Percentiles rank a stretch among this genome's conserved stretches.
These are phyloP conservation scores for Gaeumannomyces sp. DNA, from an alignment of 2,329 filamentous ascomycete species.

Conservation along the genomic window DNA sequence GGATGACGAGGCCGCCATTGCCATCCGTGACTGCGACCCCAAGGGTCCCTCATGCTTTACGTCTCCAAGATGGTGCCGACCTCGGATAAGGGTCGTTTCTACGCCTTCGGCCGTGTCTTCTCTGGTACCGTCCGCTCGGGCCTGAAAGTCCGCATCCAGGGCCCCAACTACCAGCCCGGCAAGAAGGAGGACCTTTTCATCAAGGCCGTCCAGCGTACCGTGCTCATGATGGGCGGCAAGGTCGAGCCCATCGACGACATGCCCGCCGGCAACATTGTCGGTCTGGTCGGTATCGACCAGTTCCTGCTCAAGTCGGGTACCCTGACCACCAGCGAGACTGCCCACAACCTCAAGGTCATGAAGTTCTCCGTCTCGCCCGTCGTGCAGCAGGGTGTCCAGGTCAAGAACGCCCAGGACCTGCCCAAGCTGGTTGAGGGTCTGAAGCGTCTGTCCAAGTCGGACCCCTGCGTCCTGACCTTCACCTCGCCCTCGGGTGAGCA, in stretches of 20 bases:
- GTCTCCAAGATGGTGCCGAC: slow-evolving; percentile 99
- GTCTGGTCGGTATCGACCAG: slow-evolving; percentile 98
- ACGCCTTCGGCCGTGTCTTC: slow-evolving; percentile 99
- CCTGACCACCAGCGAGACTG: slow-evolving; percentile 91
- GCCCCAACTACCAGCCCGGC: slow-evolving; percentile 95
- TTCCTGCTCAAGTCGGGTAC: slow-evolving; percentile 99
- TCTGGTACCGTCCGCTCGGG: slow-evolving; percentile 95
- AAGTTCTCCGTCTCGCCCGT: slow-evolving; percentile 99
- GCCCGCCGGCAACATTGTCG: slow-evolving; percentile 98
- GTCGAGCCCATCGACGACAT: slow-evolving; percentile 97
- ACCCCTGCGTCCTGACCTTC: slow-evolving; percentile 91
- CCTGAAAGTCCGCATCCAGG: slow-evolving; percentile 99
- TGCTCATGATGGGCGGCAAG: slow-evolving; percentile 99
- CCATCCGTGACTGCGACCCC: slow-evolving; percentile 97
- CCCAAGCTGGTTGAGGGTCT: slow-evolving; percentile 99
- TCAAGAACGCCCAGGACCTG: slow-evolving; percentile 99
- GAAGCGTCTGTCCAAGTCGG: slow-evolving; percentile 99
- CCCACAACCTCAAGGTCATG: slow-evolving; percentile 99
- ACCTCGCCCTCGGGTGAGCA: slow-evolving; percentile 95
- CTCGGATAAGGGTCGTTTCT: slow-evolving; percentile 99
- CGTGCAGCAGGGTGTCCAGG: slow-evolving; percentile 96
- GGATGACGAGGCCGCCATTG: slow-evolving; percentile 88
- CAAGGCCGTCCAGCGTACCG: slow-evolving; percentile 99
- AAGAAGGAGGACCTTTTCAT: slow-evolving; percentile 99
- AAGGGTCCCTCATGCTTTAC: slow-evolving; percentile 99